A percentile compares a stretch with the other conserved stretches of the same genome.
phyloP scores from a whole-genome alignment of 371 early-diverging fungal genomes.

The Actinomortierella ambigua region DNA sequence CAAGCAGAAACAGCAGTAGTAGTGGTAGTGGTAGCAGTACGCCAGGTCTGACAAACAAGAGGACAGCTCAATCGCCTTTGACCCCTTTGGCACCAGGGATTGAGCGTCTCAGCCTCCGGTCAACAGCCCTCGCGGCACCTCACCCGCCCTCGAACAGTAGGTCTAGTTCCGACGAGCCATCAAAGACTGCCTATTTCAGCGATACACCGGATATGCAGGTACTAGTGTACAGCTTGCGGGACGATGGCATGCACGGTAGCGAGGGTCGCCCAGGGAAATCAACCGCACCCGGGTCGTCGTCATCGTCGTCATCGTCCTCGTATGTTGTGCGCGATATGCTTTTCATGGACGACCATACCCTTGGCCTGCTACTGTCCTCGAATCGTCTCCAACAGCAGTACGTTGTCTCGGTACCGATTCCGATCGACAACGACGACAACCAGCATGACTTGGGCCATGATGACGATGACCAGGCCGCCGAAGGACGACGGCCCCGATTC shows the following conservation, averaged over 20 bases:
- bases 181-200: no score
- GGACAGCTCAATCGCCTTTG: no score
- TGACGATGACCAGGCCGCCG: neutral
- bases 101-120: no score
- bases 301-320: neutral
- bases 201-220: neutral
- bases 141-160: neutral
- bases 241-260: neutral
- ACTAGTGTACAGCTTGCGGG: neutral
- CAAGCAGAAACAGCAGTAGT: no score
- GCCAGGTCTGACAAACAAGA: no score
- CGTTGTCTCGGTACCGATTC: neutral
- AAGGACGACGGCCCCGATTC: neutral
- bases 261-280: neutral
- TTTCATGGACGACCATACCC: conserved; percentile 16
- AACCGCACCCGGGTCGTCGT: neutral
- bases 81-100: no score
- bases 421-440: neutral
- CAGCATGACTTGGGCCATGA: no score
- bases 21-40: no score
- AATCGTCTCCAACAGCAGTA: neutral
- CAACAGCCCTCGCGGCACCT: no score
- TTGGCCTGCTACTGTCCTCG: conserved; percentile 11
- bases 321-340: conserved; percentile 12
- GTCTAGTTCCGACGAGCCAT: neutral